Conservation (phyloP, 202 grass and related monocot genomes). For the Zoysia matrella region DNA sequence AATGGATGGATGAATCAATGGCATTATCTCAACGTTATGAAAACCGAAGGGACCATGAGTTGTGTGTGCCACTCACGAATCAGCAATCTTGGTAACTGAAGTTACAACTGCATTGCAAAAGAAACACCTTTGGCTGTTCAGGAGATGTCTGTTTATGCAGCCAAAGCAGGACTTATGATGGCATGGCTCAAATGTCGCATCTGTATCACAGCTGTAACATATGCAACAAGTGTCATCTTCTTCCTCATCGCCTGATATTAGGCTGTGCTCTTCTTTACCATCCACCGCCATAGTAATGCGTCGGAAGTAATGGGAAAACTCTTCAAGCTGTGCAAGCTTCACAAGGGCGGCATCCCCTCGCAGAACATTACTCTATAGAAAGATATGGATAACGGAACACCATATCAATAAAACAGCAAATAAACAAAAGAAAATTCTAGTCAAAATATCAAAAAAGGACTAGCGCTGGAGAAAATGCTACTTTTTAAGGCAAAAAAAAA, state of each 20-base stretch:
- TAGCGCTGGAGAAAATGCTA: no score
- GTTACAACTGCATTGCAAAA: constrained; percentile 79
- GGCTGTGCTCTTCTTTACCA: constrained; percentile 23
- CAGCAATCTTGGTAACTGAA: constrained; percentile 50
- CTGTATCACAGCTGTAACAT: constrained; percentile 69
- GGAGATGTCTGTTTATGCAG: constrained; percentile 82
- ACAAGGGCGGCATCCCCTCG: constrained; percentile 58
- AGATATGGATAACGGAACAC: constrained; percentile 19
- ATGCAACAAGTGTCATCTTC: constrained; percentile 77
- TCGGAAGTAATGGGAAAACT: constrained; percentile 68
- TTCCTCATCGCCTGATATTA: constrained; percentile 37
- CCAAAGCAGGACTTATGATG: constrained; percentile 81
- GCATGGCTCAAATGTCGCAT: constrained; percentile 76
- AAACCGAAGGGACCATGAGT: neutral
- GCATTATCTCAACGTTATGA: constrained; percentile 6
- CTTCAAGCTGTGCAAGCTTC: constrained; percentile 71
- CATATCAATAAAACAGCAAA: neutral
- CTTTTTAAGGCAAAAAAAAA: neutral
- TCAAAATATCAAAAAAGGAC: neutral
- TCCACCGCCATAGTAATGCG: constrained; percentile 42
- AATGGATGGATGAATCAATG: constrained; percentile 35
- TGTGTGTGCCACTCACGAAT: constrained; percentile 20
- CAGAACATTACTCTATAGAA: constrained; percentile 64
- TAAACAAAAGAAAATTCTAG: constrained; percentile 17
- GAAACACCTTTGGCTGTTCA: constrained; percentile 88